Evolutionary conservation across 345 rosid genomes (phyloP).

Genomic region (Hirschfeldia incana): DNA sequence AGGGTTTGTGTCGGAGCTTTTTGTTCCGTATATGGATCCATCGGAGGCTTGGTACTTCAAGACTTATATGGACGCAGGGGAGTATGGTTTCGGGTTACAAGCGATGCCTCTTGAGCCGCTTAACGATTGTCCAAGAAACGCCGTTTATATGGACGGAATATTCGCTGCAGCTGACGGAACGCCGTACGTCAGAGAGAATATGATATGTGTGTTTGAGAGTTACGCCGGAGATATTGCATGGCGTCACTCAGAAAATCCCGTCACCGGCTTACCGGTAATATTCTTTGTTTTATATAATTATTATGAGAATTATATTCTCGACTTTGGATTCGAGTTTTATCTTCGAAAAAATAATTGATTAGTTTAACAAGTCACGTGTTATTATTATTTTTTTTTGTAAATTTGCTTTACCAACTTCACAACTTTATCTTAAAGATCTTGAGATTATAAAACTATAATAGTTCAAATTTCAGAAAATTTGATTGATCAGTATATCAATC

Average conservation of each 20-base stretch:
- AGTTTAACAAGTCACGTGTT: too few species aligned
- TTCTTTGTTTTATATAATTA: neutral
- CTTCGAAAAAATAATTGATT: too few species aligned
- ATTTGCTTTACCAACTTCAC: neutral
- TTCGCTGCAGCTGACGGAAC: conserved; percentile 52
- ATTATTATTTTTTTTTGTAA: too few species aligned
- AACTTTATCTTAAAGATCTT: neutral
- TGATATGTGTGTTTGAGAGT: conserved; percentile 57
- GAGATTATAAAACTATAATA: neutral
- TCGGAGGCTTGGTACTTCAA: conserved; percentile 69
- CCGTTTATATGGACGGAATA: conserved; percentile 55
- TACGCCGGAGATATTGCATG: conserved; percentile 62
- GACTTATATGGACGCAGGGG: conserved; percentile 71
- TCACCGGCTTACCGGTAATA: conserved; percentile 33
- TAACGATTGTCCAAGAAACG: conserved; percentile 61
- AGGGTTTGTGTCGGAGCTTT: conserved; percentile 66
- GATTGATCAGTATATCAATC: neutral
- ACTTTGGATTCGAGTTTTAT: neutral
- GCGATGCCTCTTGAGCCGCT: conserved; percentile 58
- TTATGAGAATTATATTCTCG: neutral
- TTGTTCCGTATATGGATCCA: conserved; percentile 73
- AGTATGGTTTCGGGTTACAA: conserved; percentile 53
- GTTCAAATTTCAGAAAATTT: neutral
- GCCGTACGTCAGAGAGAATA: conserved; percentile 50
- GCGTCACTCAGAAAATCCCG: conserved; percentile 58